These are phyloP conservation scores for Botrytis medusae DNA, from an alignment of 2,329 filamentous ascomycete species.

Conservation along the genomic window DNA sequence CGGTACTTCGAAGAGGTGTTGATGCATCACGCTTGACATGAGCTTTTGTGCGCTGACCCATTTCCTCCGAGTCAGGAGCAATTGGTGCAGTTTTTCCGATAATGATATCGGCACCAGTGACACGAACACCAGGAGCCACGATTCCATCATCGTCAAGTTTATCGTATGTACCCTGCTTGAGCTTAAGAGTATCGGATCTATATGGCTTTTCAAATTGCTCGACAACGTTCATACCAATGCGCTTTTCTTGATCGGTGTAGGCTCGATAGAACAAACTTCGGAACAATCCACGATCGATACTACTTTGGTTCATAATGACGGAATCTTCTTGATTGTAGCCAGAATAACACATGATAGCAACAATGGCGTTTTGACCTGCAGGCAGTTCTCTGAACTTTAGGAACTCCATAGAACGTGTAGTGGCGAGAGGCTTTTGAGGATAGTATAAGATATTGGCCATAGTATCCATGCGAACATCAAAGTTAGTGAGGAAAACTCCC, in stretches of 20 bases:
- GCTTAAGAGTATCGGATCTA: slow-evolving; percentile 79
- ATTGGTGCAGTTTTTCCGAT: slow-evolving; percentile 98
- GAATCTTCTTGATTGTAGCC: slow-evolving; percentile 99
- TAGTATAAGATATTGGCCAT: slow-evolving; percentile 99
- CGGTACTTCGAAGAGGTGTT: slow-evolving; percentile 89
- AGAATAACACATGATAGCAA: slow-evolving; percentile 95
- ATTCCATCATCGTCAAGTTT: slow-evolving; percentile 97
- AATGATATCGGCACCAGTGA: slow-evolving; percentile 97
- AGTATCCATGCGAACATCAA: slow-evolving; percentile 95
- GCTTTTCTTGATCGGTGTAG: slow-evolving; percentile 96
- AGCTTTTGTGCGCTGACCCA: slow-evolving; percentile 84
- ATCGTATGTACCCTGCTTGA: slow-evolving; percentile 95
- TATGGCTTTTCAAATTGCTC: slow-evolving; percentile 96
- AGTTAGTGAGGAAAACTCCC: slow-evolving; percentile 98
- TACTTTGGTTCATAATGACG: slow-evolving; percentile 99
- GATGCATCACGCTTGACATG: slow-evolving; percentile 96
- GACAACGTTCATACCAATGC: slow-evolving; percentile 87
- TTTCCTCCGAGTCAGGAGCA: slow-evolving; percentile 85
- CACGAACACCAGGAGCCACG: slow-evolving; percentile 87
- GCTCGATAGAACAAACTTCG: slow-evolving; percentile 96
- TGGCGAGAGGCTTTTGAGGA: slow-evolving; percentile 94
- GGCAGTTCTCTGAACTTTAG: slow-evolving; percentile 96
- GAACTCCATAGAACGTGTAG: slow-evolving; percentile 97
- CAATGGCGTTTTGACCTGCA: slow-evolving; percentile 96
- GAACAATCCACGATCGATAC: slow-evolving; percentile 96